Evolutionary conservation across 257 asterid genomes (phyloP).

Genomic region (Datura wrightii): DNA sequence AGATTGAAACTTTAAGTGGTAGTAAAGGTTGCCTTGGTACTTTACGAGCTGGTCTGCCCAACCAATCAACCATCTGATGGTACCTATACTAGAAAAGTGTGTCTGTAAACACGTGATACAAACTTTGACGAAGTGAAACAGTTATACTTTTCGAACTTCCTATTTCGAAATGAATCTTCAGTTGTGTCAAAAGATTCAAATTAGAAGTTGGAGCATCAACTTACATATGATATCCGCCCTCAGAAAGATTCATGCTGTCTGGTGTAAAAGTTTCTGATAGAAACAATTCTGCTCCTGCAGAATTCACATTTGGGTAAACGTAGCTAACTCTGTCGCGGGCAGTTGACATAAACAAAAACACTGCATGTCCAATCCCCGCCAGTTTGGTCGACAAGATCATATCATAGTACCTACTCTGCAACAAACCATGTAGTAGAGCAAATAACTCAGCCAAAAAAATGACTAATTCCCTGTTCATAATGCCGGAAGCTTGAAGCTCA

Average conservation of each 20-base stretch:
- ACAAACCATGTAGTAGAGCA: conserved; percentile 26
- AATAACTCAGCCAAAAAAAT: not conserved
- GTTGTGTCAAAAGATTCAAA: not conserved
- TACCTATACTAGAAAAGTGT: conserved; percentile 53
- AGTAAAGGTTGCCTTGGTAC: conserved; percentile 70
- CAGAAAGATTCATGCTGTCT: conserved; percentile 61
- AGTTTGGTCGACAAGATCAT: conserved; percentile 78
- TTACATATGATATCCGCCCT: conserved; percentile 81
- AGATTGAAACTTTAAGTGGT: conserved; percentile 72
- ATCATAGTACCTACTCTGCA: conserved; percentile 83
- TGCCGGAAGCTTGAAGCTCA: not conserved
- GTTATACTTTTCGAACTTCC: not conserved
- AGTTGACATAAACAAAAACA: conserved; percentile 80
- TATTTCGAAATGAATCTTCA: not conserved
- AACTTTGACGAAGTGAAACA: not conserved
- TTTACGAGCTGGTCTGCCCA: conserved; percentile 71
- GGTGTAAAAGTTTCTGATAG: conserved; percentile 72
- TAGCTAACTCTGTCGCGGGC: conserved; percentile 85
- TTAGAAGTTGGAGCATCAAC: conserved; percentile 22
- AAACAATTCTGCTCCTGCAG: conserved; percentile 84
- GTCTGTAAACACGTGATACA: not conserved
- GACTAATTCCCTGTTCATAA: not conserved
- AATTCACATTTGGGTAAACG: conserved; percentile 78
- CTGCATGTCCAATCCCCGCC: conserved; percentile 84
- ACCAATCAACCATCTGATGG: conserved; percentile 74